These are phyloP conservation scores for Bacterosira constricta DNA, from an alignment of 108 stramenopile genomes.

Conservation along the genomic window DNA sequence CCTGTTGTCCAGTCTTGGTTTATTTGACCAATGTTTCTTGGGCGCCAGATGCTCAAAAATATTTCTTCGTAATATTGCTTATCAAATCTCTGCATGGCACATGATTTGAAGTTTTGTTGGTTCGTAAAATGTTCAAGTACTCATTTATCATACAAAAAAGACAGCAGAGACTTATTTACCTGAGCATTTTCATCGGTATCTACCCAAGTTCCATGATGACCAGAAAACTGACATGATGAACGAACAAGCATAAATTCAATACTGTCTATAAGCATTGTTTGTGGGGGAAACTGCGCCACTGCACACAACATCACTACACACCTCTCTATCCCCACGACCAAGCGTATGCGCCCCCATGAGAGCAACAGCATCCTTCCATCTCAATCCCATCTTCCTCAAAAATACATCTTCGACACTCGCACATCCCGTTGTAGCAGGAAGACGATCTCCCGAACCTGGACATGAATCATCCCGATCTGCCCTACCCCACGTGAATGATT, in stretches of 20 bases:
- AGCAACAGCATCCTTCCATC: constrained; percentile 49
- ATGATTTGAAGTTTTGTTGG: not conserved
- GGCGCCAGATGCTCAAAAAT: constrained; percentile 31
- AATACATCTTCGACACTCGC: constrained; percentile 25
- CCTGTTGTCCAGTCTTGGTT: constrained; percentile 44
- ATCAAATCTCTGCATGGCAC: constrained; percentile 16
- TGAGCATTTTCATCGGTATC: constrained; percentile 18
- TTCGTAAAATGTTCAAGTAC: not conserved
- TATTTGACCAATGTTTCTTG: constrained; percentile 24
- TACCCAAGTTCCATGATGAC: constrained; percentile 46
- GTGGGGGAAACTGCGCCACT: too few relatives aligned
- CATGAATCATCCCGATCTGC: constrained; percentile 25
- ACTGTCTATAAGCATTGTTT: not conserved
- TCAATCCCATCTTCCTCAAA: constrained; percentile 43
- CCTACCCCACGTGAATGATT: constrained; percentile 37
- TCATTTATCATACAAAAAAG: not conserved
- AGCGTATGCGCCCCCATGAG: constrained; percentile 49
- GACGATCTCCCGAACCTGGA: constrained; percentile 18
- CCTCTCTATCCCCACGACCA: constrained; percentile 21
- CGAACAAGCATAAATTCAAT: not conserved
- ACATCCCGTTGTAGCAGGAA: constrained; percentile 35
- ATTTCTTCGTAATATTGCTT: constrained; percentile 47
- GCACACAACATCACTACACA: not conserved
- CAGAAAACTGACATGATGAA: constrained; percentile 16
- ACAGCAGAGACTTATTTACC: not conserved